A percentile compares a stretch with the other conserved stretches of the same genome.
Conservation (phyloP, 2,329 filamentous ascomycete genomes). For the Aspergillus proliferans region DNA sequence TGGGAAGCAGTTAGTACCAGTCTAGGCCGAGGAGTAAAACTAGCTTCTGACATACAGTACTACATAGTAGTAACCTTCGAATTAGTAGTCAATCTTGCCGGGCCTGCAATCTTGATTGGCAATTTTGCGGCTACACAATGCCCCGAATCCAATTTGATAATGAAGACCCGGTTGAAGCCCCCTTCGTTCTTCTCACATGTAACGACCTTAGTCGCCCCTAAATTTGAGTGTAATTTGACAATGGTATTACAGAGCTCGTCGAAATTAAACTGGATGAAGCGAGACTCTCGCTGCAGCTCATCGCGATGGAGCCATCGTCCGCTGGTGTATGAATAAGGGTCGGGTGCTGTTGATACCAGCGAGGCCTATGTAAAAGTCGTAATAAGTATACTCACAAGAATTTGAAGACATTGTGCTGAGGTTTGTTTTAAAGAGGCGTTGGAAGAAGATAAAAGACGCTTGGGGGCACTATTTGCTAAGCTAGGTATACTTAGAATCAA, state of each 20-base stretch:
- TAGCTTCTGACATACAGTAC: slow-evolving; percentile 29
- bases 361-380: no score
- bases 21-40: neutral
- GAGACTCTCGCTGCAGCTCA: neutral
- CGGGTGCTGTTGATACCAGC: neutral
- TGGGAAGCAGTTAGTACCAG: slow-evolving; percentile 4
- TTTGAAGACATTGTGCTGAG: no score
- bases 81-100: slow-evolving; percentile 31
- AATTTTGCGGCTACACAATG: slow-evolving; percentile 36
- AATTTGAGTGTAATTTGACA: neutral
- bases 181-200: slow-evolving; percentile 41
- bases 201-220: slow-evolving; percentile 27
- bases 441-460: no score
- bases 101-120: slow-evolving; percentile 36
- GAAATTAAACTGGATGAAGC: neutral
- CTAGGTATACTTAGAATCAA: no score
- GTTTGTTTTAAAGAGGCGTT: no score
- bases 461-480: no score
- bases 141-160: slow-evolving; percentile 37
- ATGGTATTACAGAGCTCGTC: neutral
- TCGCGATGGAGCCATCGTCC: neutral
- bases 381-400: no score
- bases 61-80: slow-evolving; percentile 46
- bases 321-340: neutral
- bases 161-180: slow-evolving; percentile 41